Evolutionary conservation across 2,329 filamentous ascomycete genomes (phyloP).

Genomic region (Trichoderma atroviride): DNA sequence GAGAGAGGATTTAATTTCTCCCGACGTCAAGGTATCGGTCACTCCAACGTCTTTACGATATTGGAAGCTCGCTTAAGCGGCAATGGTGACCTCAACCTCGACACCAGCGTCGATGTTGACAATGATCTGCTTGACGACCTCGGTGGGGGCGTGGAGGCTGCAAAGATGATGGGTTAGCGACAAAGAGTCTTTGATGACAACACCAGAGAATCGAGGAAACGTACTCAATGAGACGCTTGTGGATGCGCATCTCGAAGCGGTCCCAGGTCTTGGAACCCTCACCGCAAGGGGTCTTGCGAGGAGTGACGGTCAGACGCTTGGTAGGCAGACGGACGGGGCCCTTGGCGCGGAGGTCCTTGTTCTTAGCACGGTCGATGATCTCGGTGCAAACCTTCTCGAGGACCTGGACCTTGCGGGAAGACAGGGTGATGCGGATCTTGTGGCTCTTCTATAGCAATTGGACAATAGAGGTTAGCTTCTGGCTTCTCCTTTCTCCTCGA

Average conservation of each 20-base stretch:
- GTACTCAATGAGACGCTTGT: slow-evolving; percentile 96
- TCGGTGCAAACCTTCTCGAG: slow-evolving; percentile 98
- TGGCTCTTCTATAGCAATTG: slow-evolving; percentile 83
- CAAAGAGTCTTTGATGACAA: not conserved
- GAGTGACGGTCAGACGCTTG: slow-evolving; percentile 95
- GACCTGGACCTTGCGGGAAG: slow-evolving; percentile 88
- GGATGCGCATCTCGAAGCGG: slow-evolving; percentile 97
- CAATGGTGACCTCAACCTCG: slow-evolving; percentile 91
- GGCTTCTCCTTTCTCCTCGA: not conserved
- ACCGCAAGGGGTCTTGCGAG: slow-evolving; percentile 98
- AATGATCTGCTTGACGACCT: slow-evolving; percentile 96
- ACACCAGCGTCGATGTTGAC: slow-evolving; percentile 95
- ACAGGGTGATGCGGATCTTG: slow-evolving; percentile 98
- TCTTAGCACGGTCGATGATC: slow-evolving; percentile 97
- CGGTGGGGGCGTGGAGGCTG: slow-evolving; percentile 94
- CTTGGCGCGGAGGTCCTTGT: slow-evolving; percentile 98
- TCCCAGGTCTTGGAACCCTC: slow-evolving; percentile 99
- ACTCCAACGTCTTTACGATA: slow-evolving; percentile 17
- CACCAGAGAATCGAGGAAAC: slow-evolving; percentile 40
- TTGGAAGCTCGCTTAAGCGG: slow-evolving; percentile 60
- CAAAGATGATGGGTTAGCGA: slow-evolving; percentile 21
- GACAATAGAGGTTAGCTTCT: not conserved
- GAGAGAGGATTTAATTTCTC: slow-evolving; percentile 16
- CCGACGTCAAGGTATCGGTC: slow-evolving; percentile 14
- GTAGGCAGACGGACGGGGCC: slow-evolving; percentile 96